phyloP scores from a whole-genome alignment of 2,329 filamentous ascomycete genomes.

The Spiromastix sp. region DNA sequence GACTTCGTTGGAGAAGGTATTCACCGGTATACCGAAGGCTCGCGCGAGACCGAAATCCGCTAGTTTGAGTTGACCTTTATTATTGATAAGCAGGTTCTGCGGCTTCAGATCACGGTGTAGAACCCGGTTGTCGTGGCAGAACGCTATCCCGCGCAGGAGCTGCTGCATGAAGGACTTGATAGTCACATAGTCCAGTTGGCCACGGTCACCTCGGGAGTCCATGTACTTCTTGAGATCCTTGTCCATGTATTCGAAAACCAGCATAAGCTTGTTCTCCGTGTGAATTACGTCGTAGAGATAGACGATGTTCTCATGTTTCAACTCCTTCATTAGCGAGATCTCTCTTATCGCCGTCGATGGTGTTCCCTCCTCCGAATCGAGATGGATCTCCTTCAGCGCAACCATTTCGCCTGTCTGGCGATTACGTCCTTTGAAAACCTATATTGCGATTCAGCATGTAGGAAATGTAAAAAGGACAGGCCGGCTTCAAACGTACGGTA shows the following conservation, averaged over 20 bases:
- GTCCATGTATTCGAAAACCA: conserved; percentile 99
- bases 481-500: conserved; percentile 52
- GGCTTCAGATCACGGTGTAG: conserved; percentile 93
- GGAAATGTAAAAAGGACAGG: conserved; percentile 1
- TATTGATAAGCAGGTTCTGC: conserved; percentile 92
- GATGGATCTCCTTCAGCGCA: conserved; percentile 95
- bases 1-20: conserved; percentile 96
- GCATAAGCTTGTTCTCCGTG: conserved; percentile 99
- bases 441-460: neutral
- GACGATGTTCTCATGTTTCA: conserved; percentile 98
- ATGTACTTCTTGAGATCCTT: conserved; percentile 98
- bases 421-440: conserved; percentile 96
- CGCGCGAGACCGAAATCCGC: conserved; percentile 90
- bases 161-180: conserved; percentile 99
- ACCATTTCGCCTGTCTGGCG: conserved; percentile 94
- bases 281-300: conserved; percentile 97
- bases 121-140: conserved; percentile 95
- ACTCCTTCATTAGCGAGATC: conserved; percentile 98
- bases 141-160: conserved; percentile 87
- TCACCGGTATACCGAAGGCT: conserved; percentile 93
- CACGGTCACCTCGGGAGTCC: conserved; percentile 83
- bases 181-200: conserved; percentile 74
- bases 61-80: conserved; percentile 79
- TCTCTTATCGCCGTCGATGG: conserved; percentile 95
- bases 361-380: conserved; percentile 96